Conservation (phyloP, 2,329 filamentous ascomycete species). For the Westerdykella sp. region DNA sequence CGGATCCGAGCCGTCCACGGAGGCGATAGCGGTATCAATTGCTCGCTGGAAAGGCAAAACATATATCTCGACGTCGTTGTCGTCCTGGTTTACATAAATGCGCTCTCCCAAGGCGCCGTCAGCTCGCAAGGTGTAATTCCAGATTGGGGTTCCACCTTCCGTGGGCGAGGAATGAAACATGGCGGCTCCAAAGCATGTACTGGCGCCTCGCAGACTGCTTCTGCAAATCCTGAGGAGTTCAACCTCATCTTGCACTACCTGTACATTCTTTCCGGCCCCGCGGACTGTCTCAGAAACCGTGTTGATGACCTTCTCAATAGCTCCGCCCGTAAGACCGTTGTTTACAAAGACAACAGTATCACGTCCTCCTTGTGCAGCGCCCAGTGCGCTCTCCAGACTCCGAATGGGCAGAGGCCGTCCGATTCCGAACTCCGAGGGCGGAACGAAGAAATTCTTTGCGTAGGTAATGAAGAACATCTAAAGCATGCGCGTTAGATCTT, state of each 20-base stretch:
- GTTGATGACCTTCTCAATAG: constrained; percentile 66
- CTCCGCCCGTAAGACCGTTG: constrained; percentile 60
- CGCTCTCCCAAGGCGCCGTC: constrained; percentile 64
- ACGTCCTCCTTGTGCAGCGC: constrained; percentile 51
- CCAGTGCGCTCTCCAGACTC: constrained; percentile 59
- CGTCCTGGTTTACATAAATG: constrained; percentile 57
- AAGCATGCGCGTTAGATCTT: neutral
- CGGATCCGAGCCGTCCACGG: constrained; percentile 42
- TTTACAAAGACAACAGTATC: constrained; percentile 73
- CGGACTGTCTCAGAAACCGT: constrained; percentile 54
- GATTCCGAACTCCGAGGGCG: constrained; percentile 69
- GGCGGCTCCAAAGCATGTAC: constrained; percentile 65
- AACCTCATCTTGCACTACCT: constrained; percentile 50
- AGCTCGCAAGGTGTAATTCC: constrained; percentile 81
- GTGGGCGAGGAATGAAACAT: constrained; percentile 69
- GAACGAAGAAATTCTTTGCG: constrained; percentile 76
- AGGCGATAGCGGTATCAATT: constrained; percentile 67
- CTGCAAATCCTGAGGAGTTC: constrained; percentile 59
- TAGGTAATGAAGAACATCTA: constrained; percentile 52
- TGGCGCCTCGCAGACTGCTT: constrained; percentile 53
- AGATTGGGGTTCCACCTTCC: constrained; percentile 59
- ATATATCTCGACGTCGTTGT: constrained; percentile 73
- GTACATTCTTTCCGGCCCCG: constrained; percentile 50
- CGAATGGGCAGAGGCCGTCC: constrained; percentile 56
- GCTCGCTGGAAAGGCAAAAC: constrained; percentile 72